Percentiles rank a stretch among this genome's conserved stretches.
These are phyloP conservation scores for Polygonum aviculare DNA, from an alignment of 148 eudicot genomes.

Conservation along the genomic window DNA sequence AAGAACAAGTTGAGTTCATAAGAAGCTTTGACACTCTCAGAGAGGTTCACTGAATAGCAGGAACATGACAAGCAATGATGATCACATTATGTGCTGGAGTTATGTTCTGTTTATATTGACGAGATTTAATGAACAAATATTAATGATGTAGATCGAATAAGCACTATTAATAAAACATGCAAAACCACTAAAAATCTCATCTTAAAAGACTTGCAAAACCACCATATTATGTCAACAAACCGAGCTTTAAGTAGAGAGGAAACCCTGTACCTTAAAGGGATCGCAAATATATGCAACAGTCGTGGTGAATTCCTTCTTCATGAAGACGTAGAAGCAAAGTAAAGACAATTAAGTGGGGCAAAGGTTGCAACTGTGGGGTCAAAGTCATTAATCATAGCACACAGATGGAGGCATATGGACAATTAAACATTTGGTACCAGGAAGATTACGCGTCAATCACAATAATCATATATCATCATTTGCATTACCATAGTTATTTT, in stretches of 20 bases:
- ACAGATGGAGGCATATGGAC: slow-evolving; percentile 95
- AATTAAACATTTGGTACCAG: slow-evolving; percentile 95
- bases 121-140: no score
- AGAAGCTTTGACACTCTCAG: neutral
- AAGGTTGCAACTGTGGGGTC: slow-evolving; percentile 84
- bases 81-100: neutral
- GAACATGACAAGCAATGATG: neutral
- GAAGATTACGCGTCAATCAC: neutral
- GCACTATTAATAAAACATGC: no score
- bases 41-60: neutral
- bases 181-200: no score
- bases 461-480: neutral
- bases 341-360: slow-evolving; percentile 83
- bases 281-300: slow-evolving; percentile 84
- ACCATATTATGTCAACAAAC: neutral
- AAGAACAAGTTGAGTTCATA: neutral
- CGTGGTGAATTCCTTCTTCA: slow-evolving; percentile 99
- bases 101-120: neutral
- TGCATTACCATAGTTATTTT: neutral
- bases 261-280: slow-evolving; percentile 73
- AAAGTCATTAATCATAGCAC: slow-evolving; percentile 76
- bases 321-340: slow-evolving; percentile 93
- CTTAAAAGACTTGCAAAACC: neutral
- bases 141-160: no score
- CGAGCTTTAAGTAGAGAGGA: neutral